phyloP scores from a whole-genome alignment of 768 basidiomycete species.

The Amyloporia xantha region DNA sequence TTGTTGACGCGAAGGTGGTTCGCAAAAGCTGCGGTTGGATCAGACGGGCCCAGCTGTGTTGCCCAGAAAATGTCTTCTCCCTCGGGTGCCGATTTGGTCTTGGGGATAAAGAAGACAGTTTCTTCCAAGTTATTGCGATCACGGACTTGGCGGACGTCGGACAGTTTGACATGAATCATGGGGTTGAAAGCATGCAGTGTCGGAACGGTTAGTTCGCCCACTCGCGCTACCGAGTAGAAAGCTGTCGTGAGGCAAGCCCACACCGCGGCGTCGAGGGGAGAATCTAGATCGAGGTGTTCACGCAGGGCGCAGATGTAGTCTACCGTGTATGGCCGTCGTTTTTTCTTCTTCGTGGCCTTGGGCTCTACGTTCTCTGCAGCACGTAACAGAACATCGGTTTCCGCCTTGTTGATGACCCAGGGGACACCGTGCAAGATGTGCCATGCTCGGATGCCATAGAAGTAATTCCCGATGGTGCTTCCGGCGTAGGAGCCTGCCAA shows the following conservation, averaged over 20 bases:
- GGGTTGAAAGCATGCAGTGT: slow-evolving; percentile 26
- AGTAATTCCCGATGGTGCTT: slow-evolving; percentile 37
- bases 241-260: too few relatives aligned
- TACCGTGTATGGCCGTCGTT: slow-evolving; percentile 26
- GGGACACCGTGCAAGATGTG: slow-evolving; percentile 34
- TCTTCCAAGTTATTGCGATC: slow-evolving; percentile 23
- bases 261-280: slow-evolving; percentile 17
- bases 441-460: slow-evolving; percentile 37
- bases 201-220: slow-evolving; percentile 34
- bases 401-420: slow-evolving; percentile 23
- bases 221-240: slow-evolving; percentile 29
- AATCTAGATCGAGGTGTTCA: slow-evolving; percentile 10
- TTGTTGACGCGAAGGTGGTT: slow-evolving; percentile 28
- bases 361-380: slow-evolving; percentile 28
- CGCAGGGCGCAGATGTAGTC: not conserved
- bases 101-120: slow-evolving; percentile 24
- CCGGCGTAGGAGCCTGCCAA: slow-evolving; percentile 22
- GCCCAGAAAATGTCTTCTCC: slow-evolving; percentile 31
- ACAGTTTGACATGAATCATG: slow-evolving; percentile 21
- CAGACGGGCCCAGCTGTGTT: slow-evolving; percentile 18
- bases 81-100: slow-evolving; percentile 11
- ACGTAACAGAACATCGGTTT: slow-evolving; percentile 24
- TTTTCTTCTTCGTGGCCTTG: slow-evolving; percentile 20
- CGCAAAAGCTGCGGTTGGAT: slow-evolving; percentile 19
- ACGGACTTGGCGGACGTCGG: slow-evolving; percentile 10